A percentile compares a stretch with the other conserved stretches of the same genome.
phyloP scores from a whole-genome alignment of 2,329 filamentous ascomycete genomes.

The Colletotrichum spaethianum region DNA sequence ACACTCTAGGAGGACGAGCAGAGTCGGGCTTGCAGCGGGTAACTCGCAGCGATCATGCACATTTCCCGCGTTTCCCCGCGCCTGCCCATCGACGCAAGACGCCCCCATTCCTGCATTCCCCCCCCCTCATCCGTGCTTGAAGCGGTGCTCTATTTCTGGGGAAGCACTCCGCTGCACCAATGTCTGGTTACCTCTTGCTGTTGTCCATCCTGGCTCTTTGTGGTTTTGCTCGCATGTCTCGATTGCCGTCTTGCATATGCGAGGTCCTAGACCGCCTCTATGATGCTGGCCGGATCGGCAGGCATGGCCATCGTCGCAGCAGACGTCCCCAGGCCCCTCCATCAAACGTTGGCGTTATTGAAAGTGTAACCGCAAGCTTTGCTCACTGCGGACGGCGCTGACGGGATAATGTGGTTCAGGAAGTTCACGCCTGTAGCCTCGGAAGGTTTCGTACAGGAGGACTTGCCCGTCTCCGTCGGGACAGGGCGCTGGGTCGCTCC shows the following conservation, averaged over 20 bases:
- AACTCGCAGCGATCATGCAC: slow-evolving; percentile 8
- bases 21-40: slow-evolving; percentile 7
- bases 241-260: slow-evolving; percentile 21
- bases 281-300: background rate
- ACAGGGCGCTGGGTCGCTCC: background rate
- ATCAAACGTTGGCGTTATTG: background rate
- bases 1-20: background rate
- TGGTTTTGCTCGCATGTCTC: background rate
- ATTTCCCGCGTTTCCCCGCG: background rate
- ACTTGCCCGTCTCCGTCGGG: background rate
- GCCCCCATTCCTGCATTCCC: background rate
- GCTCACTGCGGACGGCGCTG: background rate
- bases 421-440: background rate
- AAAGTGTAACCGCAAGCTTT: slow-evolving; percentile 5
- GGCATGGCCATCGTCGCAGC: background rate
- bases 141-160: background rate
- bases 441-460: slow-evolving; percentile 15
- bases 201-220: slow-evolving; percentile 3
- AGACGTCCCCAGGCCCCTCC: background rate
- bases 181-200: background rate
- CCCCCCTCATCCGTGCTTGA: background rate
- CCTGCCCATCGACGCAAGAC: background rate
- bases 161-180: background rate
- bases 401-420: background rate
- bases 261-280: slow-evolving; percentile 10